A percentile compares a stretch with the other conserved stretches of the same genome.
These are phyloP conservation scores for Potentilla sterilis DNA, from an alignment of 306 rosid genomes.

Conservation along the genomic window DNA sequence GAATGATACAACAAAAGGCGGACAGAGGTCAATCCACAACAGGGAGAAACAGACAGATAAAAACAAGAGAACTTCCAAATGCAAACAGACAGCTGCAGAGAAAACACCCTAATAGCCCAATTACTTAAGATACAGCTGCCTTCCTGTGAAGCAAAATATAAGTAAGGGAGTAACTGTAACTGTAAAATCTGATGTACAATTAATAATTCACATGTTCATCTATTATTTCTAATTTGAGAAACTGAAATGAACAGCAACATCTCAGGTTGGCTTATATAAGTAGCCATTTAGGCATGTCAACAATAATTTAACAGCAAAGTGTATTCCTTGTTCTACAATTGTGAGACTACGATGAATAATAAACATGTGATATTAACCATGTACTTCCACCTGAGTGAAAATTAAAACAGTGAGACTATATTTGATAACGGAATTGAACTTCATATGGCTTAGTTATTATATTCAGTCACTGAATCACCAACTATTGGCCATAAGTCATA, in stretches of 20 bases:
- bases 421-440: background rate
- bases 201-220: slow-evolving; percentile 5
- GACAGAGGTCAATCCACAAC: background rate
- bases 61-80: background rate
- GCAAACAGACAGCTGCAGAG: background rate
- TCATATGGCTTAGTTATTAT: too few relatives aligned
- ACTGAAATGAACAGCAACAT: background rate
- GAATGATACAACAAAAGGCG: background rate
- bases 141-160: background rate
- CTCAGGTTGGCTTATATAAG: background rate
- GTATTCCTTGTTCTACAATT: background rate
- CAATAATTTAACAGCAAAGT: background rate
- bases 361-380: background rate
- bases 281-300: background rate
- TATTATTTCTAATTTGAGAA: background rate
- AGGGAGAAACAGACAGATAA: background rate
- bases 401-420: background rate
- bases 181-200: background rate
- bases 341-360: background rate
- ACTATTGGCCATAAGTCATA: background rate
- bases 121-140: background rate
- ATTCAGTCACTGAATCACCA: background rate
- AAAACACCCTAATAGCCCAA: background rate
- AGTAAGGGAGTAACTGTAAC: background rate
- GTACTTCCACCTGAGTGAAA: too few relatives aligned